Base-by-base conservation (phyloP, 441 rosid genomes). In the Populus hybrid region DNA sequence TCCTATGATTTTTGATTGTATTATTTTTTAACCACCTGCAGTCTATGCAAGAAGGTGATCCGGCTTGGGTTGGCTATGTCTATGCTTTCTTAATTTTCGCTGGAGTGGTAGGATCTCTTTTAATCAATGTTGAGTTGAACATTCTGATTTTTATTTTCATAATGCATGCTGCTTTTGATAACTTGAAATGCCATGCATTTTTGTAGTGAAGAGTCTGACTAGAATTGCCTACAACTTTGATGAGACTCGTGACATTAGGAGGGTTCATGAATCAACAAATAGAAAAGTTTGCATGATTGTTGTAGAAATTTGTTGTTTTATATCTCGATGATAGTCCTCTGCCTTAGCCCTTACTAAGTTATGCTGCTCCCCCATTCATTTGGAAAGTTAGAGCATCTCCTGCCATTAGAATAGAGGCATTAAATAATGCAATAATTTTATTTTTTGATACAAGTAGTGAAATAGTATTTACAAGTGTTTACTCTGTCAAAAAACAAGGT, bases 41-140 rank as follows among this genome's bases (percentile, higher is more conserved):
- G 99, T 93, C 99, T 73, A 95, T 97, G 99, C 99, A 97, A 92
- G 86, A 77, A 81, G 95, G 92, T 59, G 97, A 91, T 84, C 97
- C 98, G 73, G 97, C 99, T 72, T 95, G 93, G 97, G 89, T 90
- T 69, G 99, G 99, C 69, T 97, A 95, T 81, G 78, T 95, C 86
- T 97, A 91, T 76, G 98, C 99, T 79, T 87, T 95, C 85, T 85
- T 87, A 79, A 97, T 97, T 76, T 90, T 95, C 80, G 89, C 78
- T 79, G 99, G 99, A 81, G 99, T 95, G 98, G 99, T 97, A 97
- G 64, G 97, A 80, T 78, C 18, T 30, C 64, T 50, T 71, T 23
- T 59, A 28, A 11, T 30, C 6, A 36, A 10, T 67, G 28, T 38
- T 66, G 21, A 32, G 0, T 67, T 50, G 18, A 10, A 46, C 16